These are phyloP conservation scores for Psilocybe sp. DNA, from an alignment of 768 basidiomycete genomes.

Conservation along the genomic window DNA sequence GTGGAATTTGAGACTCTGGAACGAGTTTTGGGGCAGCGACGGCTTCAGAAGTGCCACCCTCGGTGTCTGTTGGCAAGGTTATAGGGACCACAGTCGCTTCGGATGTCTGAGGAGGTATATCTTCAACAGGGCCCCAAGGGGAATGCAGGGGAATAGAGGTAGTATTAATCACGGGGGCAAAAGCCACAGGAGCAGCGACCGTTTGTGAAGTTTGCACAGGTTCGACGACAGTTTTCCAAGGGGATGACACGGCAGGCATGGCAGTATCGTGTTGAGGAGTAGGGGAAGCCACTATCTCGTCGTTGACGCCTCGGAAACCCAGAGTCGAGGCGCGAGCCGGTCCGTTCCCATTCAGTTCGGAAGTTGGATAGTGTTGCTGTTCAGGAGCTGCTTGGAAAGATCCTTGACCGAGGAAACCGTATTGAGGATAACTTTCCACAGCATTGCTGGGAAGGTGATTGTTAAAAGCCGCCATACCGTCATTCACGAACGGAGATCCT, in stretches of 20 bases:
- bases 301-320: constrained; percentile 8
- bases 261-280: constrained; percentile 1
- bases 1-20: too few species aligned
- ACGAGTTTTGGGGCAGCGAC: too few species aligned
- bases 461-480: constrained; percentile 4
- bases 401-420: constrained; percentile 8
- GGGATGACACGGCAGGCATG: constrained; percentile 4
- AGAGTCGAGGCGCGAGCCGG: not conserved
- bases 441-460: constrained; percentile 4
- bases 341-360: constrained; percentile 7
- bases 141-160: not conserved
- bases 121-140: constrained; percentile 7
- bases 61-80: too few species aligned
- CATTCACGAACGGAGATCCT: constrained; percentile 3
- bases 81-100: too few species aligned
- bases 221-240: constrained; percentile 9
- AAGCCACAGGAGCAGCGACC: too few species aligned
- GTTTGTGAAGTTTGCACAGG: too few species aligned
- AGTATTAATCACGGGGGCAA: not conserved
- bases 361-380: constrained; percentile 11
- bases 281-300: constrained; percentile 6
- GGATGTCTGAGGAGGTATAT: not conserved
- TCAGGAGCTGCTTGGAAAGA: constrained; percentile 12
- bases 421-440: constrained; percentile 9
- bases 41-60: too few species aligned